Base-by-base conservation (phyloP, 1,284 basidiomycete species). In the Takashimella tepidaria region DNA sequence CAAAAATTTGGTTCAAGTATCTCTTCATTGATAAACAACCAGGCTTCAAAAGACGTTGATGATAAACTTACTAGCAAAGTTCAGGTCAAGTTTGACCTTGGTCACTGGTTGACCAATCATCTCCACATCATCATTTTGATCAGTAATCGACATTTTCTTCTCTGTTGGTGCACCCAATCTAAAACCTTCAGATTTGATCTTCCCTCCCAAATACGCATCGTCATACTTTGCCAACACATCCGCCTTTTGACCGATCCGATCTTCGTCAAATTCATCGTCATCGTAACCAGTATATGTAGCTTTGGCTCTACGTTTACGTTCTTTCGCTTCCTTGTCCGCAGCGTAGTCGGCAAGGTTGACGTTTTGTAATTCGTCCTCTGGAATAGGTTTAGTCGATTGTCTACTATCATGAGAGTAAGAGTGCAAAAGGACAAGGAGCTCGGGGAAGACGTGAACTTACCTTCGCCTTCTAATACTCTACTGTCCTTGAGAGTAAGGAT, bases 351-450 rank as follows among this genome's bases (percentile, higher is more conserved):
- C 90, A 78, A 98, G 82, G 63, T 92, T 89, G 47, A 95, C 80
- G 66, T 98, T 97, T 76, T 96, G 89, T 19, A 98, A 81, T 75
- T 97, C 95, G 76, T 98, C 96, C 84, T 98, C 96, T 89, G 71
- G 19, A 4, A 13, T n/a, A n/a, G n/a, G n/a, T n/a, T n/a, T n/a
- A n/a, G n/a, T n/a, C n/a, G 4, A 40, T 24, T 24, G 53, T 47
- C 45, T 26, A 23, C 48, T 19, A 12, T 44, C 10, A 42, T 37
- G 10, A 41, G n/a, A 31, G 12, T 22, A 45, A 44, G 3, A 16
- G 13, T 20, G 31, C n/a, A 40, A 51, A 37, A 37, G 16, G 10
- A 37, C 31, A 37, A 16, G 16, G 20, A 55, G 43, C 46, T 37
- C 27, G 24, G 23, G 5, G 37, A 10, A 23, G 22, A 45, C 31